Base-by-base conservation (phyloP, 2,329 filamentous ascomycete genomes). In the Alternaria brassicicola region DNA sequence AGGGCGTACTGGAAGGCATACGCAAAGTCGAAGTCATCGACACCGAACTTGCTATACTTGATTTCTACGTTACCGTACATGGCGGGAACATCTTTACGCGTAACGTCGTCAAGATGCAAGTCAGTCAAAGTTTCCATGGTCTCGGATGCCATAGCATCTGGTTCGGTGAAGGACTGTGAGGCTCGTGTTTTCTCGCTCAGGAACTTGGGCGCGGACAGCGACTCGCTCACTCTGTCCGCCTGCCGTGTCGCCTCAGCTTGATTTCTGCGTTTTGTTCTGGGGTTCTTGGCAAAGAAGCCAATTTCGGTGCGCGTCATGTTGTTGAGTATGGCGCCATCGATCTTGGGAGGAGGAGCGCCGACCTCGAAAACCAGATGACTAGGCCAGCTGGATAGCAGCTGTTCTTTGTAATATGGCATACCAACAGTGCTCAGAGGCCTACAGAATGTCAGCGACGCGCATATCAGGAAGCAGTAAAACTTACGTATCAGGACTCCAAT, bases 1-100 rank as follows among this genome's bases (percentile, higher is more conserved):
- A 33, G 9, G 15, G 21, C 5, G 7, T 5, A 35, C 10, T 9
- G 13, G 41, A 39, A 23, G 13, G 33, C 87, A 70, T 80, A 92
- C 88, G 90, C 90, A 78, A 99, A 99, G 77, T 99, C 95, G 76
- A 99, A 99, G 77, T 99, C 96, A 71, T 98, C 94, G n/a, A 99
- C 93, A 19, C 95, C 95, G 77, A 97, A 99, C 74, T 93, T 96
- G 83, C 94, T 97, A 81, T 98, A 99, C 76, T 97, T 97, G 80
- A 99, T 99, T 76, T 98, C 94, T 10, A 97, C 91, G 69, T 93
- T 93, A 64, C 91, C 89, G 76, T 99, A 99, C 81, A 95, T 92
- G 8, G 91, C 86, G 21, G 94, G 90, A 4, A 95, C 90, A 55
- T 97, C 93, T 38, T 90, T 87, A 63, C 92, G 90, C 55, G 89